Percentiles rank a stretch among this genome's conserved stretches.
Conservation (phyloP, 1,284 basidiomycete genomes). For the Somion occarium region DNA sequence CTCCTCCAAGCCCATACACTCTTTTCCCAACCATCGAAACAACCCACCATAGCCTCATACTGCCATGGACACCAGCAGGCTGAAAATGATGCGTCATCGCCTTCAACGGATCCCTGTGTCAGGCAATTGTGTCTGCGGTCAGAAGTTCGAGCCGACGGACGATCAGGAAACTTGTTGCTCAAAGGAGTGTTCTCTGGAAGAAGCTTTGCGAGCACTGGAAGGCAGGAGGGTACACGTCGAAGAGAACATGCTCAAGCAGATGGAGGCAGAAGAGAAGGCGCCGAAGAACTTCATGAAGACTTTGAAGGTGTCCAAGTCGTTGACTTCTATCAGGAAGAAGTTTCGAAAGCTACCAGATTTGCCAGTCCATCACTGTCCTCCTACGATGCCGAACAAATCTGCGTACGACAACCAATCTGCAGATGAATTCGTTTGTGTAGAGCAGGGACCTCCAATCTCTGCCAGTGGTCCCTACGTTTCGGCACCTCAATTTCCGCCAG, state of each 20-base stretch:
- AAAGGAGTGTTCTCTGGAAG: constrained; percentile 1
- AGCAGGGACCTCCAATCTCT: too few species aligned
- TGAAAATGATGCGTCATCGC: too few species aligned
- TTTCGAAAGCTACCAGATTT: neutral
- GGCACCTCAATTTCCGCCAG: too few species aligned
- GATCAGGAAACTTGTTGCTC: constrained; percentile 4
- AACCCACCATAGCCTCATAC: too few species aligned
- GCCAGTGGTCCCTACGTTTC: too few species aligned
- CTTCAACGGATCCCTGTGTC: neutral
- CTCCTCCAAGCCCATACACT: too few species aligned
- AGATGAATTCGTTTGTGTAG: too few species aligned
- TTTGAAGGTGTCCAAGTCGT: neutral
- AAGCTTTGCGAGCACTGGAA: neutral
- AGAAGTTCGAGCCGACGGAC: neutral
- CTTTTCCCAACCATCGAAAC: too few species aligned
- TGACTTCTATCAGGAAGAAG: neutral
- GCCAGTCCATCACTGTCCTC: neutral
- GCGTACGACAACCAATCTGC: neutral
- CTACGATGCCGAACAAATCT: neutral
- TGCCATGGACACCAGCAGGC: too few species aligned
- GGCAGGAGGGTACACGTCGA: neutral
- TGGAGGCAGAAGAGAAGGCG: neutral
- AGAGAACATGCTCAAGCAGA: constrained; percentile 1
- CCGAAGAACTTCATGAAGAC: neutral
- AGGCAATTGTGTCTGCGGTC: constrained; percentile 1